phyloP scores from a whole-genome alignment of 495 filamentous ascomycete species.

The Amniculicola lignicola region DNA sequence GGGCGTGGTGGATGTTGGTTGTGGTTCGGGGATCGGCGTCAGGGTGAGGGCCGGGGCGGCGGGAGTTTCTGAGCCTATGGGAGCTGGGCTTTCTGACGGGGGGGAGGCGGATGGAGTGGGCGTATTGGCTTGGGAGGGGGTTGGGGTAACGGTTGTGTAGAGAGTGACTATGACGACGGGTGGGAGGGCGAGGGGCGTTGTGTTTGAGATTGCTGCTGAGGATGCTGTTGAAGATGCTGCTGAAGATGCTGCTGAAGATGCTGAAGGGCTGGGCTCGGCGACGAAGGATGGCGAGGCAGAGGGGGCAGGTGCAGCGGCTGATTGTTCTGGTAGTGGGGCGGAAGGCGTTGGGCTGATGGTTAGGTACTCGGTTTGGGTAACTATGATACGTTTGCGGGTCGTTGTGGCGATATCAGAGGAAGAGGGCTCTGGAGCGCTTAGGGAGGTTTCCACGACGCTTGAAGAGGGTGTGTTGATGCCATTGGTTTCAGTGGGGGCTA shows the following conservation, averaged over 20 bases:
- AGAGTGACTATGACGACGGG: conserved; percentile 9
- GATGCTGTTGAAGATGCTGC: conserved; percentile 1
- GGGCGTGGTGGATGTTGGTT: not conserved
- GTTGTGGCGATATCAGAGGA: not conserved
- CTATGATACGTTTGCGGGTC: conserved; percentile 7
- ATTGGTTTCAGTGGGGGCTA: too few relatives aligned
- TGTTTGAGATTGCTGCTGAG: conserved; percentile 6
- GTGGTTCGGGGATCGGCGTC: not conserved
- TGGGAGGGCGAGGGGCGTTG: conserved; percentile 12
- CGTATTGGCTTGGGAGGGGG: not conserved
- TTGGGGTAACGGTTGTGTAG: conserved; percentile 1
- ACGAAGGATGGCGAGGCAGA: not conserved
- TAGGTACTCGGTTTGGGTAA: conserved; percentile 27
- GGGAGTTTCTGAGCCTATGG: not conserved
- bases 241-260: not conserved
- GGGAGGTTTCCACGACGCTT: not conserved
- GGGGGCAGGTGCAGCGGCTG: not conserved
- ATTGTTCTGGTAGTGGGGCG: not conserved
- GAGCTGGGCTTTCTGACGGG: not conserved
- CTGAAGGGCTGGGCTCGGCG: not conserved
- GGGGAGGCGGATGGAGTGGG: not conserved
- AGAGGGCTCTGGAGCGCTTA: not conserved
- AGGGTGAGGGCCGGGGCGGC: not conserved
- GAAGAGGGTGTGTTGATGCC: too few relatives aligned
- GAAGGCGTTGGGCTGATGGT: conserved; percentile 16